Percentiles rank a stretch among this genome's conserved stretches.
Evolutionary conservation across 768 basidiomycete genomes (phyloP).

Genomic region (Lactarius deliciosus): DNA sequence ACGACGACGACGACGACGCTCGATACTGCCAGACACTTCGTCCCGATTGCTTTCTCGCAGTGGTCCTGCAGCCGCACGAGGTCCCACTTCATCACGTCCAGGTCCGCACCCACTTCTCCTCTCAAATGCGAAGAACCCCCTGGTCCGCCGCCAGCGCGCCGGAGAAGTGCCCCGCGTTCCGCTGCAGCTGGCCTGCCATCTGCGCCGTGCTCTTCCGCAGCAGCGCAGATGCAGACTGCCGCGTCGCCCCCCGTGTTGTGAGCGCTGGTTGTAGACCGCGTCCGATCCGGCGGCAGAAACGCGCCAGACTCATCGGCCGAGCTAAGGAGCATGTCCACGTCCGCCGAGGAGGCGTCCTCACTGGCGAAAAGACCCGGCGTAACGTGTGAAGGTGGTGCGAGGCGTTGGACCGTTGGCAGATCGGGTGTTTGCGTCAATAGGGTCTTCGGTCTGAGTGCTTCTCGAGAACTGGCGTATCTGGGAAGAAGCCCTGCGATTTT

Average conservation of each 20-base stretch:
- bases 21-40: constrained; percentile 53
- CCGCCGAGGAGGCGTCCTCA: not conserved
- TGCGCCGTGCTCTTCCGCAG: constrained; percentile 52
- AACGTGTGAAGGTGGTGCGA: constrained; percentile 29
- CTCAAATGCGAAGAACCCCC: constrained; percentile 60
- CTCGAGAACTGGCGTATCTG: too few relatives aligned
- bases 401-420: constrained; percentile 43
- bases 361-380: constrained; percentile 24
- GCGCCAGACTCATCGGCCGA: constrained; percentile 31
- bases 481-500: too few relatives aligned
- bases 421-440: not conserved
- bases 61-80: constrained; percentile 48
- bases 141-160: constrained; percentile 72
- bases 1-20: constrained; percentile 58
- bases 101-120: constrained; percentile 70
- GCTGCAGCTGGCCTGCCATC: constrained; percentile 86
- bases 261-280: too few relatives aligned
- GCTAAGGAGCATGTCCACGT: constrained; percentile 16
- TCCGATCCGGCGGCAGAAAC: constrained; percentile 32
- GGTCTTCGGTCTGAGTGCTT: too few relatives aligned
- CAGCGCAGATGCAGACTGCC: constrained; percentile 39
- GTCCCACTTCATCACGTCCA: constrained; percentile 63
- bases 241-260: constrained; percentile 28
- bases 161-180: constrained; percentile 79
- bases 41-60: constrained; percentile 47